Evolutionary conservation across 2,329 filamentous ascomycete species (phyloP).

Genomic region (Ilyonectria destructans): DNA sequence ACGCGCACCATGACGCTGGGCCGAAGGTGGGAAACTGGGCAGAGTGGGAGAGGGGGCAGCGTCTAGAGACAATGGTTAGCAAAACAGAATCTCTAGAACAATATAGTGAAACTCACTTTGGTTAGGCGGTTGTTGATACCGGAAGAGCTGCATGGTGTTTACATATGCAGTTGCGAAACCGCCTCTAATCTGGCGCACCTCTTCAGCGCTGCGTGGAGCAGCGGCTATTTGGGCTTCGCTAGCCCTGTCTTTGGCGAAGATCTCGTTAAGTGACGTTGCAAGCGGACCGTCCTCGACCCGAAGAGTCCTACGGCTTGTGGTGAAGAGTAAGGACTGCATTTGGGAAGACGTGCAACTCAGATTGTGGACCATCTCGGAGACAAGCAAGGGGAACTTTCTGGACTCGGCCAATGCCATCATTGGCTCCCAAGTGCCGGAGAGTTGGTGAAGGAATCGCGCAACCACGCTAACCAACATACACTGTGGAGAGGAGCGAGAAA

Average conservation of each 20-base stretch:
- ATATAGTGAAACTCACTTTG: conserved; percentile 35
- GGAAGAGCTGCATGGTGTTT: conserved; percentile 25
- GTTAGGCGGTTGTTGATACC: conserved; percentile 19
- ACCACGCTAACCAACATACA: conserved; percentile 33
- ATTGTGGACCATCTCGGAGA: conserved; percentile 43
- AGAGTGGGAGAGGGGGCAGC: conserved; percentile 32
- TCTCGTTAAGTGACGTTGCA: conserved; percentile 36
- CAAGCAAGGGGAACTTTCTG: conserved; percentile 50
- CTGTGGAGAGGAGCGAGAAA: conserved; percentile 27
- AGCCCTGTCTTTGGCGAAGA: conserved; percentile 47
- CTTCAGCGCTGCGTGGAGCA: conserved; percentile 28
- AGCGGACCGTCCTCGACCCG: conserved; percentile 41
- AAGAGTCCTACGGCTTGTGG: conserved; percentile 49
- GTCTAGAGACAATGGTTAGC: conserved; percentile 36
- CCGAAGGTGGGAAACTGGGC: conserved; percentile 9
- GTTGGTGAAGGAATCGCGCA: conserved; percentile 43
- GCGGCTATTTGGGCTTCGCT: conserved; percentile 40
- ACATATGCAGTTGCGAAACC: conserved; percentile 28
- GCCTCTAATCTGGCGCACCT: conserved; percentile 26
- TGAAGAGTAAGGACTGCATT: conserved; percentile 51
- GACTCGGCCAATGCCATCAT: conserved; percentile 28
- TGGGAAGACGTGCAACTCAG: conserved; percentile 49
- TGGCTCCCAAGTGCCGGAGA: conserved; percentile 44
- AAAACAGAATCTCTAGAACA: background rate
- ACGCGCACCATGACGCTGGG: conserved; percentile 30